Evolutionary conservation across 2,329 filamentous ascomycete species (phyloP), one percentile per base, ranked within the genome.

Genomic region (Penicillium janthinellum): DNA sequence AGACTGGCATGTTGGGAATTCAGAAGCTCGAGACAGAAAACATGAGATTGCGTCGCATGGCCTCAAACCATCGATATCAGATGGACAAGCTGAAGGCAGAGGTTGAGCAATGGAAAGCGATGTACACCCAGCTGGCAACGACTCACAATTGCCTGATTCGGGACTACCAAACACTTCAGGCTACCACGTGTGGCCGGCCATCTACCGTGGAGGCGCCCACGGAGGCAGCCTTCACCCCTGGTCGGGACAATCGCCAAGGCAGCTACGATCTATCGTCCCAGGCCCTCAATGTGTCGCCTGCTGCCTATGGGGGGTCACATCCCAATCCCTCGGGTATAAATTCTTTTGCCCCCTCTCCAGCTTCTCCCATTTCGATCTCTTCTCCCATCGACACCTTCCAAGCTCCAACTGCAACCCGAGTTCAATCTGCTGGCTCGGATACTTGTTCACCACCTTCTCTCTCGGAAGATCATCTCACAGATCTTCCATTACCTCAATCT

Each of bases 21-120:
- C 54, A 62, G 10, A 14, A 42, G 7, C 37, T 62, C 51, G 57
- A 62, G 52, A 14, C 57, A 12, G 59, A 64, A 22, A 15, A 56
- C 5, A 60, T 62, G 3, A 66, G 58, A 56, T 58, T 72, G 37
- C 70, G 68, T 31, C 71, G 72, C 3, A 60, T 68, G 35, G 64
- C 65, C 20, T 62, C 65, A 5, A 66, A 64, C 15, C 70, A 70
- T 15, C 61, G 70, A 50, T 64, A 58, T 41, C 67, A 66, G 47
- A 61, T 62, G 41, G 66, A 68, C 38, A 61, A 67, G 48, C 68
- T 68, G 58, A 72, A 66, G 62, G 54, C 67, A 50, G 72, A 73
- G 52, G 64, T 65, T 25, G 63, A 64, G 41, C 64, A 65, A 17
- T 73, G 69, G 74, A 70, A 63, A 42, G 54, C 45, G 31, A 64